These are phyloP conservation scores for Entophlyctis helioformis DNA, from an alignment of 192 early-diverging fungal species.

Conservation along the genomic window DNA sequence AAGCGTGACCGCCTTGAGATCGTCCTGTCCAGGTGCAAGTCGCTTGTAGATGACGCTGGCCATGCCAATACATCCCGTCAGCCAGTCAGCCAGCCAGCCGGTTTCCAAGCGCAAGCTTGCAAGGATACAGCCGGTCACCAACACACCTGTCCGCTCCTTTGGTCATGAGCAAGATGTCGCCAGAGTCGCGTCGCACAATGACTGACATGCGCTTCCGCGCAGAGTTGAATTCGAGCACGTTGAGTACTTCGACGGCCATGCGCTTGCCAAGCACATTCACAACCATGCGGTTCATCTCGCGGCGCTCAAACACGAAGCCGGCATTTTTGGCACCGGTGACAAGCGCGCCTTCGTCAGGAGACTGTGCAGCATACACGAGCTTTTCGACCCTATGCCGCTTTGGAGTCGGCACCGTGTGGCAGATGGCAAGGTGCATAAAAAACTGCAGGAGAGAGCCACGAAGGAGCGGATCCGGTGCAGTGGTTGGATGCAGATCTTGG, in stretches of 20 bases:
- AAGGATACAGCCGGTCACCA: too few relatives aligned
- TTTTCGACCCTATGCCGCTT: conserved; percentile 33
- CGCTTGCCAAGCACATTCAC: conserved; percentile 3
- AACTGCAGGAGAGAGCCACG: too few relatives aligned
- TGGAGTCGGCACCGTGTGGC: conserved; percentile 71
- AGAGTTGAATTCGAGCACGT: conserved; percentile 27
- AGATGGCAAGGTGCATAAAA: conserved; percentile 66
- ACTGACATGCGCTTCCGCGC: conserved; percentile 29
- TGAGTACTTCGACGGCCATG: conserved; percentile 10
- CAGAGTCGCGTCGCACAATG: conserved; percentile 14
- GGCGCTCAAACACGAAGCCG: conserved; percentile 32
- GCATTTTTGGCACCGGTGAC: conserved; percentile 65
- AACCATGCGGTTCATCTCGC: conserved; percentile 10
- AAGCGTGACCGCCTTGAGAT: too few relatives aligned
- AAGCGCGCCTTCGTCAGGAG: conserved; percentile 81
- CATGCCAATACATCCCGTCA: too few relatives aligned
- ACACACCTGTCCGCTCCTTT: conserved; percentile 31
- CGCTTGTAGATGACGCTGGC: too few relatives aligned
- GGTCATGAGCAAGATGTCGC: conserved; percentile 15
- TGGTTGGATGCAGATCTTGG: conserved; percentile 60
- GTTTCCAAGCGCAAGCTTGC: not conserved
- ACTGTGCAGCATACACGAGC: conserved; percentile 63
- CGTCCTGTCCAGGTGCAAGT: too few relatives aligned
- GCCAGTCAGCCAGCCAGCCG: too few relatives aligned
- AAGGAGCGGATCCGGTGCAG: too few relatives aligned